Base-by-base conservation (phyloP, 1,139 yeast species). In the Yarrowia galli region DNA sequence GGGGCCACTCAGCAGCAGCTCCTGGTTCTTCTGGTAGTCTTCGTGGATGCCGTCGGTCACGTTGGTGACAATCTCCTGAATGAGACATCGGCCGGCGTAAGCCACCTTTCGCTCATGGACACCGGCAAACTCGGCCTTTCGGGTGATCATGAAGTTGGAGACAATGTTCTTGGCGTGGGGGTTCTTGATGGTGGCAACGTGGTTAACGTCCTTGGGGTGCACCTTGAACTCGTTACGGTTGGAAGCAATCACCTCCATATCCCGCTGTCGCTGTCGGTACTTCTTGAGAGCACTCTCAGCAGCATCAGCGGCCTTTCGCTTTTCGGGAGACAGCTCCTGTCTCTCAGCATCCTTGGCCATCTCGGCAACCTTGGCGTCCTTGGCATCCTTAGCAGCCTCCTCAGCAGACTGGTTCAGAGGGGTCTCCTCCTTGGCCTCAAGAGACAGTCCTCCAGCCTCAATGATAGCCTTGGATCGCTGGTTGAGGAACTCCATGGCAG, bases 241-340 rank as follows among this genome's bases (percentile, higher is more conserved):
- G 77, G 71, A 58, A 73, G 75, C 70, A 58, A 75, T 46, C 67
- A 69, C 68, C 23, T 68, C 70, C 51, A 67, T 69, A 69, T 74
- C 79, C 53, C 77, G 73, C 53, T 79, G 75, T 72, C 89, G 83
- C 67, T 87, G 78, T 28, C 32, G 32, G 32, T 28, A 28, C 32
- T 28, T 28, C 32, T 28, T 28, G 32, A 28, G 32, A 28, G 32
- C 32, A 10, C 32, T 28, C 69, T 79, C 78, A 70, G 86, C 40
- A 8, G 8, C 89, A 72, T 82, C 79, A 67, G 83, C 83, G 65
- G 80, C 75, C 71, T 85, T 81, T 28, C 32, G 32, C 8, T 28
- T 28, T 10, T 28, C 32, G 69, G 84, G 83, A 63, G 88, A 76
- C 75, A 87, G 90, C 32, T 83, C 40, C 66, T 68, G 70, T 38